Evolutionary conservation across 2,329 filamentous ascomycete genomes (phyloP).

Genomic region (Fragosphaeria purpurea): DNA sequence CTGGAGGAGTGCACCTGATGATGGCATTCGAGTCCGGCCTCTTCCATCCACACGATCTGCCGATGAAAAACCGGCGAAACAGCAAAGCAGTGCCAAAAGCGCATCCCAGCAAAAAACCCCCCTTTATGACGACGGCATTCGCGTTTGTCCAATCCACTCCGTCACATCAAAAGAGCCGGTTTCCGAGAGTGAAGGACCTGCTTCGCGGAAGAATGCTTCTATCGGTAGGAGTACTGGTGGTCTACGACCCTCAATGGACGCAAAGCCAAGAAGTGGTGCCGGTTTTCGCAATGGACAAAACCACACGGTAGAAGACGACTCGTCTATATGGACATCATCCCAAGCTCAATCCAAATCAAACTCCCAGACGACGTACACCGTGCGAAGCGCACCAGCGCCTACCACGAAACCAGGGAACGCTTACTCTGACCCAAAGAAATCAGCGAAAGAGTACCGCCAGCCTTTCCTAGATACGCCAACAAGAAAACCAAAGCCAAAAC

Average conservation of each 20-base stretch:
- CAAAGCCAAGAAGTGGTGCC: no score
- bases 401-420: not conserved
- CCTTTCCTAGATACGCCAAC: conserved; percentile 19
- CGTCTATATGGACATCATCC: conserved; percentile 16
- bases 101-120: not conserved
- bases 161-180: not conserved
- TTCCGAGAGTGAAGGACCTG: not conserved
- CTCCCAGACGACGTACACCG: not conserved
- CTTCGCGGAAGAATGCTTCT: no score
- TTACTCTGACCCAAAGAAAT: not conserved
- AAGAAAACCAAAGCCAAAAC: conserved; percentile 10
- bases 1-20: conserved; percentile 17
- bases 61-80: not conserved
- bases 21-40: conserved; percentile 30
- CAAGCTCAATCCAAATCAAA: not conserved
- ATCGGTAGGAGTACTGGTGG: no score
- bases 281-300: no score
- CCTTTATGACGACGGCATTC: conserved; percentile 18
- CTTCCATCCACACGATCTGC: conserved; percentile 9
- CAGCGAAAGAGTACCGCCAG: conserved; percentile 17
- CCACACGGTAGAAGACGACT: not conserved
- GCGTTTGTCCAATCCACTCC: conserved; percentile 12
- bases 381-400: conserved; percentile 7
- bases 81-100: not conserved
- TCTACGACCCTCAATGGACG: no score